Percentiles rank a stretch among this genome's conserved stretches.
phyloP scores from a whole-genome alignment of 1,139 yeast genomes.

The Debaryomyces coudertii region DNA sequence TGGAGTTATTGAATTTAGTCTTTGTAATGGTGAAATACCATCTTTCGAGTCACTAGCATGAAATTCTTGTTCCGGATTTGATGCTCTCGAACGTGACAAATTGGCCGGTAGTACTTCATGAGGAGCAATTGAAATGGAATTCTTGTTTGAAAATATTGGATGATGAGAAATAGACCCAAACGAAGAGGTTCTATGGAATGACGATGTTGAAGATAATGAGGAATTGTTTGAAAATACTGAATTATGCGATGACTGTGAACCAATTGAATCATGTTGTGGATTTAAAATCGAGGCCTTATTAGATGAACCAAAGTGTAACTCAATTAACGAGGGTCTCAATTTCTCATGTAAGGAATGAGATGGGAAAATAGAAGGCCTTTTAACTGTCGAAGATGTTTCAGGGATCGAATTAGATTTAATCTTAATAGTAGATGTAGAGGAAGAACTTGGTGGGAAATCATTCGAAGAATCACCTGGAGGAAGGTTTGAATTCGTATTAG shows the following conservation, averaged over 20 bases:
- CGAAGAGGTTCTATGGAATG: slow-evolving; percentile 31
- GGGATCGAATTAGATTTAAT: slow-evolving; percentile 15
- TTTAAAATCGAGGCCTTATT: slow-evolving; percentile 10
- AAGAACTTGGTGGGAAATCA: slow-evolving; percentile 7
- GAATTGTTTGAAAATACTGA: slow-evolving; percentile 41
- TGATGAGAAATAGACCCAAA: slow-evolving; percentile 24
- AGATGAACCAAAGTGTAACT: slow-evolving; percentile 31
- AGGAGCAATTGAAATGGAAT: slow-evolving; percentile 30
- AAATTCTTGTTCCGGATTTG: neutral
- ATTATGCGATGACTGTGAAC: slow-evolving; percentile 34
- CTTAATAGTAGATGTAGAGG: slow-evolving; percentile 7
- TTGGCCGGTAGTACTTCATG: slow-evolving; percentile 22
- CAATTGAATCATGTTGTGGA: slow-evolving; percentile 28
- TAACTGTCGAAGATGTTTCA: slow-evolving; percentile 15
- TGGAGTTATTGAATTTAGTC: neutral
- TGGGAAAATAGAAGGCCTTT: slow-evolving; percentile 26
- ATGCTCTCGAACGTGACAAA: neutral
- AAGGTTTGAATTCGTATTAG: neutral
- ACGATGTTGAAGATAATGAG: slow-evolving; percentile 35
- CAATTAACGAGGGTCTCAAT: slow-evolving; percentile 48
- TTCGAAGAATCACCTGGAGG: slow-evolving; percentile 7
- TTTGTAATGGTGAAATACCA: neutral
- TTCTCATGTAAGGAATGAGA: slow-evolving; percentile 29
- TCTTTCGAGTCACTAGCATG: neutral
- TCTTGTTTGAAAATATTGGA: slow-evolving; percentile 18